Percentiles rank a stretch among this genome's conserved stretches.
Conservation (phyloP, 305 asterid genomes). For the Petunia hybrid region DNA sequence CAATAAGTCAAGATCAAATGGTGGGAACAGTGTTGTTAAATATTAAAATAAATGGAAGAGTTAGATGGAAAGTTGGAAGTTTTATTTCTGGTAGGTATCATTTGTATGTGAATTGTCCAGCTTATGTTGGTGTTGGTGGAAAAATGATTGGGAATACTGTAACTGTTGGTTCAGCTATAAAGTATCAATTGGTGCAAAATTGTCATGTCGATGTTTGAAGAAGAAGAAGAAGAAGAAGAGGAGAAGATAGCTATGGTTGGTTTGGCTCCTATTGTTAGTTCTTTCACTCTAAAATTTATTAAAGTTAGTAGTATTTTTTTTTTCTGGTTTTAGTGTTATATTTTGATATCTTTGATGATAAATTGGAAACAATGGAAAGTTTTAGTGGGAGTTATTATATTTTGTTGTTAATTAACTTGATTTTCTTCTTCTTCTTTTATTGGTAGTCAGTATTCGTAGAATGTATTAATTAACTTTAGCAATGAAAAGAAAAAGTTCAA, state of each 20-base stretch:
- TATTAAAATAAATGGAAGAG: constrained; percentile 60
- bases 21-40: constrained; percentile 62
- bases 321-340: neutral
- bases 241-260: neutral
- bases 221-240: neutral
- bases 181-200: constrained; percentile 62
- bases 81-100: constrained; percentile 65
- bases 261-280: neutral
- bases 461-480: neutral
- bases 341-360: neutral
- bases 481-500: constrained; percentile 16
- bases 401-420: neutral
- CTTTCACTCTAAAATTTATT: neutral
- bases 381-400: neutral
- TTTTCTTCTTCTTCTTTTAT: neutral
- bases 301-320: neutral
- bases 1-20: constrained; percentile 51
- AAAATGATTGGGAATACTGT: constrained; percentile 34
- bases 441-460: neutral
- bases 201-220: constrained; percentile 72
- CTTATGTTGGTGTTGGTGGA: constrained; percentile 59
- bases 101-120: constrained; percentile 74
- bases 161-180: constrained; percentile 51
- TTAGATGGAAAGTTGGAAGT: constrained; percentile 82
- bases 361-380: neutral